Evolutionary conservation across 1,139 yeast species (phyloP).

Genomic region (Sugiyamaella paludigena): DNA sequence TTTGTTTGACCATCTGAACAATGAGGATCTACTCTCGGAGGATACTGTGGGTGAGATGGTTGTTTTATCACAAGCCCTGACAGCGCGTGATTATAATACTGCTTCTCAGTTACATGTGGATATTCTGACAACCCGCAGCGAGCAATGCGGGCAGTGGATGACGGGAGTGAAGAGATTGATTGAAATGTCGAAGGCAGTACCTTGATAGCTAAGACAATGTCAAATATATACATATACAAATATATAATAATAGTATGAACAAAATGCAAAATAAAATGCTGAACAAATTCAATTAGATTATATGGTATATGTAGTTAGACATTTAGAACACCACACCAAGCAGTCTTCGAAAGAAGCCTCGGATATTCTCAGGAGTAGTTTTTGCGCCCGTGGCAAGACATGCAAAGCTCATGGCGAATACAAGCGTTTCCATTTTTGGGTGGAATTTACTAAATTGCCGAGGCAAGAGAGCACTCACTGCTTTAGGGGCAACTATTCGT

Average conservation of each 20-base stretch:
- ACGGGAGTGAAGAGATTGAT: conserved; percentile 87
- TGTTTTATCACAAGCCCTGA: conserved; percentile 52
- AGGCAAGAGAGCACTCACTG: conserved; percentile 40
- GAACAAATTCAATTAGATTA: background rate
- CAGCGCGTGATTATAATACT: conserved; percentile 51
- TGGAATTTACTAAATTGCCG: conserved; percentile 28
- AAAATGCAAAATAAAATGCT: background rate
- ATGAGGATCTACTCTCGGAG: conserved; percentile 60
- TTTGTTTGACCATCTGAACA: conserved; percentile 77
- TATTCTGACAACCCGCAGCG: conserved; percentile 63
- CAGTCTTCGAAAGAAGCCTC: conserved; percentile 26
- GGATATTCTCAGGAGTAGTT: conserved; percentile 16
- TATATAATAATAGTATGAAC: background rate
- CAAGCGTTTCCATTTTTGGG: conserved; percentile 32
- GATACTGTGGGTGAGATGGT: conserved; percentile 57
- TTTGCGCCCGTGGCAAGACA: conserved; percentile 26
- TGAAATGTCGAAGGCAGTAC: conserved; percentile 52
- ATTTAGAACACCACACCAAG: conserved; percentile 23
- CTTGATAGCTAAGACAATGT: conserved; percentile 10
- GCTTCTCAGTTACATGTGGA: conserved; percentile 56
- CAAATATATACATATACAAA: background rate
- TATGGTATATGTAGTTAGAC: background rate
- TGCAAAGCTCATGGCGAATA: conserved; percentile 42
- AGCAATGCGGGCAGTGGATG: conserved; percentile 90
- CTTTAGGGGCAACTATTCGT: conserved; percentile 39